Evolutionary conservation across 148 eudicot species (phyloP), one percentile per base, ranked within the genome.

Genomic region (Silene latifolia): DNA sequence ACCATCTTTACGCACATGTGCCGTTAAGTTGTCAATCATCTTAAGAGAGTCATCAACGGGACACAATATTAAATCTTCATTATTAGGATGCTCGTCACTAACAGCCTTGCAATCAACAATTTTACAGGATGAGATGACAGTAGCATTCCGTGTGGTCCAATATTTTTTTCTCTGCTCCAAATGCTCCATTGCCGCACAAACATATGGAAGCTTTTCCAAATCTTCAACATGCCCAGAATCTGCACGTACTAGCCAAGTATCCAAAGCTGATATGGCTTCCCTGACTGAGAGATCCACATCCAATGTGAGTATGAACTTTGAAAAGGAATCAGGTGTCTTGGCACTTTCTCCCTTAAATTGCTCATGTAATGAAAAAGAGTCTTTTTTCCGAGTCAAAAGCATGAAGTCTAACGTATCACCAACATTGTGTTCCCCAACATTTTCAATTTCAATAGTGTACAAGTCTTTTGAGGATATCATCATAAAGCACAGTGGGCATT

Each of bases 141-240:
- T 74, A 64, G 59, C 60, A 78, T 46, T 70, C 23, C 76, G 92
- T 72, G 84, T 80, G 80, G 83, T 84, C 99, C 99, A 95, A 82
- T 85, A 85, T 65, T 78, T 88, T 77, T 93, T 92, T 79, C 97
- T 89, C 68, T 86, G 86, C 74, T 87, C 86, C 79, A 95, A 80
- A 58, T 89, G 94, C 75, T 95, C 96, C 92, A 90, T 83, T 57
- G 97, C 93, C 19, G 90, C 90, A 86, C 89, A 92, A 76, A 95
- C 92, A 88, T 89, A 95, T 15, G 99, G 99, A 77, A 95, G 99
- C 81, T 82, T 95, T 83, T 89, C 96, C 78, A 92, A 46, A 83
- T 95, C 99, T 83, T 92, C 99, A 77, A 90, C 97, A 74, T 92
- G 92, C 76, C 97, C 96, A 21, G 97, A 86, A 65, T 92, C 92